Evolutionary conservation across 305 asterid genomes (phyloP), one percentile per base, ranked within the genome.

Genomic region (Euphrasia arctica): DNA sequence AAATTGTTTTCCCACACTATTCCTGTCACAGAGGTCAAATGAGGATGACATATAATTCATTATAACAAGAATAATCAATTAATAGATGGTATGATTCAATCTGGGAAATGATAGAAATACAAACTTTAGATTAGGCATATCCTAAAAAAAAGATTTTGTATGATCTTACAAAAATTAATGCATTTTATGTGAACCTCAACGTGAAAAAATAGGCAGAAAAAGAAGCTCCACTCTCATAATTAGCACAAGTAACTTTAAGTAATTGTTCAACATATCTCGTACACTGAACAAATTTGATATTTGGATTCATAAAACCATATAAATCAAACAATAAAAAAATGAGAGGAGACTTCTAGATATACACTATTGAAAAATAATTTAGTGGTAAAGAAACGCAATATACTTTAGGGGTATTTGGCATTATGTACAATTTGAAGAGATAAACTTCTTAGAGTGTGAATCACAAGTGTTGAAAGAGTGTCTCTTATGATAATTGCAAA

Each of bases 1-100:
- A 45, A 92, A 60, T 69, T 78, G 83, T 84, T 79, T 82, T 63
- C 67, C 74, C 47, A 80, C 86, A 68, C 81, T 89, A 69, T 62
- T 72, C 85, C 98, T 92, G 84, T 74, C 77, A 79, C 80, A 75
- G 48, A 77, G 28, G 61, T 58, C 70, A 78, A 63, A 56, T 13
- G 62, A 64, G 66, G 60, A 55, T 72, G 64, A 62, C 72, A 61
- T 45, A 63, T 13, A 70, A 15, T 57, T 32, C 64, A 59, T 3
- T 3, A 60, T 49, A 68, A 71, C 32, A 62, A 60, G 57, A 65
- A 59, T 58, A 71, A 32, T 41, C 52, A 29, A 25, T 54, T 39
- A 62, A 36, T 49, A 28, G 58, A 54, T 48, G 49, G 13, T 48
- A 52, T 52, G 43, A 39, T 43, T 25, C 12, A 27, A 66, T 25